Percentiles rank a stretch among this genome's conserved stretches.
phyloP scores from a whole-genome alignment of 208 protist genomes.

The Leishmania braziliensis region DNA sequence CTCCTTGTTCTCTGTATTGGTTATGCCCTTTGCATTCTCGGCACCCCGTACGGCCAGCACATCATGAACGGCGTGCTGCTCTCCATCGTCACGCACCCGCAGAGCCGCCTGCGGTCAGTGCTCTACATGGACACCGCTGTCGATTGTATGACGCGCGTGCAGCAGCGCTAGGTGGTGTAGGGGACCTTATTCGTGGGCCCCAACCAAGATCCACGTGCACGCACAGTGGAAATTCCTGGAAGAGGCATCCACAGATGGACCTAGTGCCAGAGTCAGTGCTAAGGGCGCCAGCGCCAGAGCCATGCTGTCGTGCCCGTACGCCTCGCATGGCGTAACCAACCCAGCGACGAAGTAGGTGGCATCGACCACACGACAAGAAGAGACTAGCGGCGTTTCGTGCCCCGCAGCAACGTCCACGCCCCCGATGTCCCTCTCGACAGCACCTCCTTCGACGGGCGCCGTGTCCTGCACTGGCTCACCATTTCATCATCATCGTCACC shows the following conservation, averaged over 20 bases:
- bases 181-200: conserved; percentile 58
- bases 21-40: conserved; percentile 53
- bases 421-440: background rate
- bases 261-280: background rate
- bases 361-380: background rate
- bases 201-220: conserved; percentile 47
- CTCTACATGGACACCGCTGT: conserved; percentile 40
- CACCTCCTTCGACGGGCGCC: conserved; percentile 9
- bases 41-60: conserved; percentile 55
- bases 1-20: conserved; percentile 39
- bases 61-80: conserved; percentile 58
- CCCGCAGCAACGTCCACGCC: background rate
- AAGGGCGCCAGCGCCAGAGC: background rate
- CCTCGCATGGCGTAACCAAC: background rate
- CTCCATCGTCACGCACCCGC: conserved; percentile 67
- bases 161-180: conserved; percentile 41
- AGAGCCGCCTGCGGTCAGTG: conserved; percentile 35
- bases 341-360: background rate
- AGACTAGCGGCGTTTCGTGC: background rate
- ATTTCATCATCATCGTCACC: conserved; percentile 22
- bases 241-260: background rate
- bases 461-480: conserved; percentile 42
- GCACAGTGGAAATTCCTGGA: conserved; percentile 6
- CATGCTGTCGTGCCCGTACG: background rate
- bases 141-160: conserved; percentile 43